These are phyloP conservation scores for Phialophora chinensis DNA, from an alignment of 2,329 filamentous ascomycete genomes.

Conservation along the genomic window DNA sequence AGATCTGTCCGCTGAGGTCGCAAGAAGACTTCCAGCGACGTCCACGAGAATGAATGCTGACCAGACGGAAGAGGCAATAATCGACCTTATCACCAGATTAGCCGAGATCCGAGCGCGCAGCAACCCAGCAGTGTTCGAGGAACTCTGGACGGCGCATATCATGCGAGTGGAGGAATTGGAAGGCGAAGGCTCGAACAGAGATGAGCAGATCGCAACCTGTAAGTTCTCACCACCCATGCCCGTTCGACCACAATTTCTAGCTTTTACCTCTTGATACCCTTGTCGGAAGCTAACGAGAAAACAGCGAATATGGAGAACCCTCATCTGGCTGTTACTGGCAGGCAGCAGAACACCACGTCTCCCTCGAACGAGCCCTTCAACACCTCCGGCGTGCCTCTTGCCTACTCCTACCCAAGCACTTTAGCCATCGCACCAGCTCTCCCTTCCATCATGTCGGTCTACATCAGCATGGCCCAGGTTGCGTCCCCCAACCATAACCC, in stretches of 20 bases:
- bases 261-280: background rate
- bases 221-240: background rate
- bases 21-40: background rate
- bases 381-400: conserved; percentile 11
- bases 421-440: conserved; percentile 21
- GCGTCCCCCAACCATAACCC: background rate
- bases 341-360: background rate
- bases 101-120: conserved; percentile 22
- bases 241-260: background rate
- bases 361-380: conserved; percentile 28
- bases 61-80: conserved; percentile 28
- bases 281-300: background rate
- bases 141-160: conserved; percentile 27
- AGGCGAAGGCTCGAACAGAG: background rate
- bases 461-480: conserved; percentile 20
- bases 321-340: background rate
- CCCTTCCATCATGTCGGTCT: conserved; percentile 27
- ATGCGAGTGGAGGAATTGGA: conserved; percentile 31
- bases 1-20: background rate
- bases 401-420: conserved; percentile 1
- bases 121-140: conserved; percentile 26
- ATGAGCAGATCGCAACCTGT: background rate
- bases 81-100: conserved; percentile 25
- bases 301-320: background rate
- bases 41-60: conserved; percentile 16